Conservation (phyloP, 2,329 filamentous ascomycete genomes). For the Ilyonectria destructans region DNA sequence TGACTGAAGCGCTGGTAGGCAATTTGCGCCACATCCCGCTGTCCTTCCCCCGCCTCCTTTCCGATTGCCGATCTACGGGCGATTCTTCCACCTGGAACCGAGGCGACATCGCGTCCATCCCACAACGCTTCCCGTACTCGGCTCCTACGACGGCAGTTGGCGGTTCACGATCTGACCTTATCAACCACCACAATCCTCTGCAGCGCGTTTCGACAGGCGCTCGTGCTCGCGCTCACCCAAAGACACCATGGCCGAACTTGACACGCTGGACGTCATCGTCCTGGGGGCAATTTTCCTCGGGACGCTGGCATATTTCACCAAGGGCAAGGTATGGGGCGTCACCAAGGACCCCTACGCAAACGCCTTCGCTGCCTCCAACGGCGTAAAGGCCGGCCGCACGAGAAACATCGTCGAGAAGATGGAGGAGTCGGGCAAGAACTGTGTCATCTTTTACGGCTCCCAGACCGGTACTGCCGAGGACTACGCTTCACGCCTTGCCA, state of each 20-base stretch:
- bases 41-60: slow-evolving; percentile 47
- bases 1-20: slow-evolving; percentile 22
- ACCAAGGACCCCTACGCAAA: slow-evolving; percentile 90
- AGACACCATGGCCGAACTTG: slow-evolving; percentile 89
- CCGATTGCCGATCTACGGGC: slow-evolving; percentile 44
- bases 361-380: slow-evolving; percentile 79
- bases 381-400: slow-evolving; percentile 86
- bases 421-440: slow-evolving; percentile 96
- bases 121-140: slow-evolving; percentile 11
- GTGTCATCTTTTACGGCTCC: slow-evolving; percentile 97
- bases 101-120: slow-evolving; percentile 25
- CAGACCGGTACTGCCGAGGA: slow-evolving; percentile 99
- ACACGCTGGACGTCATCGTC: slow-evolving; percentile 95
- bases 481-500: slow-evolving; percentile 95
- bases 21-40: slow-evolving; percentile 46
- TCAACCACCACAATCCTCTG: slow-evolving; percentile 22
- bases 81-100: slow-evolving; percentile 27
- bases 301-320: slow-evolving; percentile 96
- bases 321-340: slow-evolving; percentile 93
- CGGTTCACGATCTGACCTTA: slow-evolving; percentile 24
- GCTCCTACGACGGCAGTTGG: slow-evolving; percentile 32
- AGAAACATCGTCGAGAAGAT: slow-evolving; percentile 96
- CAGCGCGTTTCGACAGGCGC: slow-evolving; percentile 30
- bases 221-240: slow-evolving; percentile 42
- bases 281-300: slow-evolving; percentile 88